Base-by-base conservation (phyloP, 768 basidiomycete species). In the Imleria badia region DNA sequence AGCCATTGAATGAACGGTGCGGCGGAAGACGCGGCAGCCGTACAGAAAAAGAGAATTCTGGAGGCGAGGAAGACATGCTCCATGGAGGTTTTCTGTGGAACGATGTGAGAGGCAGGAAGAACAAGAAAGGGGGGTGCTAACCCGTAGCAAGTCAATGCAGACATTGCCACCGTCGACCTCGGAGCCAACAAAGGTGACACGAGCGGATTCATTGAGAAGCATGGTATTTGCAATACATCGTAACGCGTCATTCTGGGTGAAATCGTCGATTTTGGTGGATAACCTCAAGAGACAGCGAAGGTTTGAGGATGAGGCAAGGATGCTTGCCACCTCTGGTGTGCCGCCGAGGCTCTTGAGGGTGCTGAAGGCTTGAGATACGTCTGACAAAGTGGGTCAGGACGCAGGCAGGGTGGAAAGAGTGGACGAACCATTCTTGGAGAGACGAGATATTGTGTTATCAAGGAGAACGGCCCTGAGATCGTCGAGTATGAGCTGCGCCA, bases 221-320 rank as follows among this genome's bases (percentile, higher is more conserved):
- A 94, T 70, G 1, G 89, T 81, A 66, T 95, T 95, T 9, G 93
- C 92, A 23, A 92, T 77, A 48, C 82, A 89, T 51, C 87, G 78
- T 42, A 92, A 74, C 2, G 88, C 87, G 72, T 91, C 88, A 41
- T 78, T 81, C 13, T 85, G 84, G 3, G 67, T 65, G 38, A 83
- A 78, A 50, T 83, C 79, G 54, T 84, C 85, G 65, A 85, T 78
- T 7, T 77, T 67, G 5, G 60, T 66, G 10, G 83, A 77, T 8
- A 87, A 60, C 8, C 67, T 66, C 31, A 90, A 75, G 20, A 93
- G 73, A 19, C 75, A 71, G 3, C 78, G 76, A 22, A 93, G 72
- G 65, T 86, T 89, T 22, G 76, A 63, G 9, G 81, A 62, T 2
- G 75, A 73, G 6, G 81, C 78, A 22, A 92, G 75, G 48, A 84